Conservation (phyloP, 805 yeast species). For the Candida ovalis region DNA sequence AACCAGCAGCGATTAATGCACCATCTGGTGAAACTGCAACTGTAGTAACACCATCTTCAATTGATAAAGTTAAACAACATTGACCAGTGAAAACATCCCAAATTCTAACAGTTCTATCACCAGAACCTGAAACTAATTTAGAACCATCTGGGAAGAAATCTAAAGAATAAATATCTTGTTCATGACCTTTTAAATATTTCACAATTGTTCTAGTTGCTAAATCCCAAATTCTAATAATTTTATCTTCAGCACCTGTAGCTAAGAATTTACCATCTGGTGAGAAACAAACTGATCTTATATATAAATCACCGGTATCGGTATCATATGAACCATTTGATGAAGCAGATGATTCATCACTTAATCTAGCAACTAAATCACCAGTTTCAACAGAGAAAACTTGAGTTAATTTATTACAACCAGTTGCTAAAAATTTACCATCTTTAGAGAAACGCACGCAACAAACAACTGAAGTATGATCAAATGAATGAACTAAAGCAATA, state of each 20-base stretch:
- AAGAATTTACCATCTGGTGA: conserved; percentile 91
- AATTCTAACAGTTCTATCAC: conserved; percentile 92
- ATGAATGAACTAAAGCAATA: conserved; percentile 82
- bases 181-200: conserved; percentile 87
- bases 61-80: conserved; percentile 81
- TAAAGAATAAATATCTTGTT: conserved; percentile 93
- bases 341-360: conserved; percentile 71
- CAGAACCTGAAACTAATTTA: conserved; percentile 90
- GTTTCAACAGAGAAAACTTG: conserved; percentile 91
- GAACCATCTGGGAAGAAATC: conserved; percentile 95
- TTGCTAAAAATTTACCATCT: conserved; percentile 90
- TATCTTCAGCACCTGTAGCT: conserved; percentile 93
- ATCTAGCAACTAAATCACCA: conserved; percentile 82
- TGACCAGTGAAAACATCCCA: conserved; percentile 93
- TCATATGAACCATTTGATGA: conserved; percentile 44
- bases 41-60: conserved; percentile 97
- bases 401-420: conserved; percentile 95
- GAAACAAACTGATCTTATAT: conserved; percentile 93
- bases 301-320: conserved; percentile 74
- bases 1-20: conserved; percentile 90
- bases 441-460: conserved; percentile 93
- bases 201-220: conserved; percentile 79
- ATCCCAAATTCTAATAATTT: conserved; percentile 94
- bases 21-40: conserved; percentile 98
- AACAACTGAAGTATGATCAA: conserved; percentile 91